Base-by-base conservation (phyloP, 108 stramenopile genomes). In the Stephanodiscus triporus region DNA sequence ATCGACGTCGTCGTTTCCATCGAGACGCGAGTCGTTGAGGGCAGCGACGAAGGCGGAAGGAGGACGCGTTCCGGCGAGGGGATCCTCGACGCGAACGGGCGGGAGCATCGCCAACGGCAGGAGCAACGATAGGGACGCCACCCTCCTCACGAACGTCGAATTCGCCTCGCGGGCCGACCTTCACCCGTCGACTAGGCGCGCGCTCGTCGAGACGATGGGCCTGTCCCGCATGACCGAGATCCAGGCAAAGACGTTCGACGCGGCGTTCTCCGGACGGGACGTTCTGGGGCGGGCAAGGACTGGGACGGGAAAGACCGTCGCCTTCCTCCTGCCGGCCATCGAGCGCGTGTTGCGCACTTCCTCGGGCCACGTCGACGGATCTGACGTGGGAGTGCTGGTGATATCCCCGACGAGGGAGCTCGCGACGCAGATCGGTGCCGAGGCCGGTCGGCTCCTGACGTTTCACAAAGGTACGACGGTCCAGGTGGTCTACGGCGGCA, bases 401-500 rank as follows among this genome's bases (percentile, higher is more conserved):
- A 66, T 99, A 24, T 92, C 93, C 11, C 98, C 98, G 8, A 97
- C 98, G 20, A 78, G 97, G 37, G 97, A 99, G 76, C 82, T 99
- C 43, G 98, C 97, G 10, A 76, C 78, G 42, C 98, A 99, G 83
- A 98, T 97, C 55, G 73, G 67, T 9, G 78, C 82, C 23, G 91
- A 97, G 86, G 93, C 89, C 34, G 77, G 86, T 59, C 72, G 80
- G n/a, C 38, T 91, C 43, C 43, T 78, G 19, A 73, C 70, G 5
- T 88, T 59, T 79, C 80, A 86, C 54, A 57, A 62, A 57, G 32
- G 75, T 14, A 45, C 36, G 54, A 36, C 54, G 14, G 67, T 75
- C 0, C 66, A 92, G 77, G 86, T 86, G 4, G 66, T 90, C 2
- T 85, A 64, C 63, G 98, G 98, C 4, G 97, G 97, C 9, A 94